Percentiles rank a stretch among this genome's conserved stretches.
These are phyloP conservation scores for Ligustrum vulgare DNA, from an alignment of 257 asterid genomes.

Conservation along the genomic window DNA sequence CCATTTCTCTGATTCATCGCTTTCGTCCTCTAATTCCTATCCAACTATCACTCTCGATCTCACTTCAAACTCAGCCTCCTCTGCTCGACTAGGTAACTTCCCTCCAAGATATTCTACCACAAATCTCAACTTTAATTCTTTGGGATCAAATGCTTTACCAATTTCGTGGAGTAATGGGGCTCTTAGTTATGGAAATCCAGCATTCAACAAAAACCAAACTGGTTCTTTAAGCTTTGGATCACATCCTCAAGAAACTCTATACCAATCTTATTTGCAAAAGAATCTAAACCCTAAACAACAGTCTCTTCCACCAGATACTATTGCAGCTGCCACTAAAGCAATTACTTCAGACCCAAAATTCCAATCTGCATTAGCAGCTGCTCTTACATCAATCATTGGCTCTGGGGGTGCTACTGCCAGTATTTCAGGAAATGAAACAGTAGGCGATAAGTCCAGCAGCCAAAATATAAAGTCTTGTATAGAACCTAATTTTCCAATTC, in stretches of 20 bases:
- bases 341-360: slow-evolving; percentile 81
- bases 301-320: slow-evolving; percentile 52
- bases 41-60: slow-evolving; percentile 91
- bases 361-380: slow-evolving; percentile 89
- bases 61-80: slow-evolving; percentile 50
- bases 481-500: slow-evolving; percentile 49
- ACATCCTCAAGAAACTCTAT: slow-evolving; percentile 56
- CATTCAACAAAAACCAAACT: slow-evolving; percentile 43
- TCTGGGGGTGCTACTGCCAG: slow-evolving; percentile 20
- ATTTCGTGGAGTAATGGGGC: slow-evolving; percentile 64
- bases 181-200: slow-evolving; percentile 42
- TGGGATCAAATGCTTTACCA: slow-evolving; percentile 66
- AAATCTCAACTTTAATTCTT: slow-evolving; percentile 74
- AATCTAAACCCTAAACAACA: slow-evolving; percentile 41
- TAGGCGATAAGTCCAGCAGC: slow-evolving; percentile 36
- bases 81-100: slow-evolving; percentile 37
- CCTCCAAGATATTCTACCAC: slow-evolving; percentile 57
- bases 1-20: slow-evolving; percentile 62
- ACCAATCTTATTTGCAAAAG: slow-evolving; percentile 53
- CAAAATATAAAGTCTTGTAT: slow-evolving; percentile 20
- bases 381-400: slow-evolving; percentile 72
- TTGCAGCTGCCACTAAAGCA: slow-evolving; percentile 93
- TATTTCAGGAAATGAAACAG: slow-evolving; percentile 22
- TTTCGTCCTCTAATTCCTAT: slow-evolving; percentile 53
- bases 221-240: slow-evolving; percentile 55